Evolutionary conservation across 176 grass and related monocot species (phyloP).

Genomic region (Metroxylon sagu): DNA sequence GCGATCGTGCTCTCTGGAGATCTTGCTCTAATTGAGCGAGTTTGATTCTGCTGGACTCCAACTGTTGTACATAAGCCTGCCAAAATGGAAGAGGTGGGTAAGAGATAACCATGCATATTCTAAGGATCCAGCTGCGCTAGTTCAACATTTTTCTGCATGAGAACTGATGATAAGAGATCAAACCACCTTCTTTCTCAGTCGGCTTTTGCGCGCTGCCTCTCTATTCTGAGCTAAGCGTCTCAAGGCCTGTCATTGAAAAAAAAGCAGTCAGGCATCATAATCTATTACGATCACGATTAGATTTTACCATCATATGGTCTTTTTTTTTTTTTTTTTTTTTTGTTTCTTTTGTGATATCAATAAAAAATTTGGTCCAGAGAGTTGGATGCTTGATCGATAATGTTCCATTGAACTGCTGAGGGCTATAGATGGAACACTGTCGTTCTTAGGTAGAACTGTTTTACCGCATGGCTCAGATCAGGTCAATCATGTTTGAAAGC

Average conservation of each 20-base stretch:
- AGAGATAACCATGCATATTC: too few relatives aligned
- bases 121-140: neutral
- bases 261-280: conserved; percentile 5
- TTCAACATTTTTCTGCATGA: neutral
- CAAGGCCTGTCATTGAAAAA: conserved; percentile 30
- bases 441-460: too few relatives aligned
- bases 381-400: too few relatives aligned
- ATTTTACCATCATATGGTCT: too few relatives aligned
- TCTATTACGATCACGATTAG: too few relatives aligned
- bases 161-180: neutral
- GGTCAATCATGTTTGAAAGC: too few relatives aligned
- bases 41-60: conserved; percentile 70
- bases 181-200: conserved; percentile 74
- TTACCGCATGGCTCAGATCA: too few relatives aligned
- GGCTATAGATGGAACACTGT: too few relatives aligned
- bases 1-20: conserved; percentile 61
- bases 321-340: too few relatives aligned
- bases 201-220: conserved; percentile 86
- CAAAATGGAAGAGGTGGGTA: neutral
- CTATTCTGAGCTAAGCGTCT: conserved; percentile 86
- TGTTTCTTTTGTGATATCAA: too few relatives aligned
- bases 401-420: too few relatives aligned
- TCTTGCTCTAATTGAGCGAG: conserved; percentile 74
- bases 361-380: too few relatives aligned
- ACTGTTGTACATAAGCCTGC: conserved; percentile 76